Evolutionary conservation across 129 eudicot species (phyloP).

Genomic region (Heracleum sosnowskyi): DNA sequence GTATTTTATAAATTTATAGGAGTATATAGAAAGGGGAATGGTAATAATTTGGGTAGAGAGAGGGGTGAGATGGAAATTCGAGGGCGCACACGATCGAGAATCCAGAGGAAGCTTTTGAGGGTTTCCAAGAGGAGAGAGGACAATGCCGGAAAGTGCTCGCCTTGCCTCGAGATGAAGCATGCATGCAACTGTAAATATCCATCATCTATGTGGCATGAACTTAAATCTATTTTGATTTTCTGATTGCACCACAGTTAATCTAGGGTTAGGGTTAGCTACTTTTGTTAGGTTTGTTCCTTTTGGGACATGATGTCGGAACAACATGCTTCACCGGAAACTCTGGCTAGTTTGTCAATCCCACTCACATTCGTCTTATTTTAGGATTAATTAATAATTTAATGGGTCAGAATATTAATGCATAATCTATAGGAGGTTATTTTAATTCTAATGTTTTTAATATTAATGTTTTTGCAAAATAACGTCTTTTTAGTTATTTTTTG

Average conservation of each 20-base stretch:
- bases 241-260: not conserved
- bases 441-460: too few relatives aligned
- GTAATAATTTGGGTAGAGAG: not conserved
- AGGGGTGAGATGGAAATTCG: not conserved
- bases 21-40: not conserved
- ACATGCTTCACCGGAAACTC: slow-evolving; percentile 6
- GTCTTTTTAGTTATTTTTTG: too few relatives aligned
- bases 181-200: not conserved
- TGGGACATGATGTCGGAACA: slow-evolving; percentile 6
- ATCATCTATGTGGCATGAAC: not conserved
- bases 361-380: not conserved
- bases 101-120: not conserved
- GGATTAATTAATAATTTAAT: too few relatives aligned
- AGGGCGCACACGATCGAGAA: not conserved
- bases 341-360: not conserved
- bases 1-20: too few relatives aligned
- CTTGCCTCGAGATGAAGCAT: slow-evolving; percentile 9
- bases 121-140: not conserved
- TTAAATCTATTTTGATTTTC: not conserved
- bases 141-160: slow-evolving; percentile 6
- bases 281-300: slow-evolving; percentile 4
- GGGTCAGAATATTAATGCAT: too few relatives aligned
- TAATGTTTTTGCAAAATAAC: too few relatives aligned
- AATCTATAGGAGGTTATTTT: too few relatives aligned
- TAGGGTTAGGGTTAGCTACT: slow-evolving; percentile 9